These are phyloP conservation scores for Serendipita indica DNA, from an alignment of 768 basidiomycete genomes.

Conservation along the genomic window DNA sequence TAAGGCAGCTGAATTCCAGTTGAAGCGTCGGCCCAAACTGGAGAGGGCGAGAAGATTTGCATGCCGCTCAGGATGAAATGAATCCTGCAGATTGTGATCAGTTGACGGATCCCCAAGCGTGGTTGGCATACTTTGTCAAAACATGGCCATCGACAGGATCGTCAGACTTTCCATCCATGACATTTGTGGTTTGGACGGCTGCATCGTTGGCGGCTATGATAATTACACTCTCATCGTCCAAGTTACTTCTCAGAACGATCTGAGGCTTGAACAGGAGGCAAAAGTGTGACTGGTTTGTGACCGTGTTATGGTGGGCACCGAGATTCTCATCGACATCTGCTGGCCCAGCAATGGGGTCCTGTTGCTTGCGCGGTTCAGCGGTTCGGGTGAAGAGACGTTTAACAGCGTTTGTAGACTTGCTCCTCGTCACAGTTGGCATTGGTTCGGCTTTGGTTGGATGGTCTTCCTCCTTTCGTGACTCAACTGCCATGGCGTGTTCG, in stretches of 20 bases:
- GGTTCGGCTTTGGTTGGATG: not conserved
- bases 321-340: not conserved
- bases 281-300: constrained; percentile 45
- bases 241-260: constrained; percentile 57
- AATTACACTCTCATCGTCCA: constrained; percentile 40
- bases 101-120: not conserved
- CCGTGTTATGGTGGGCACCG: constrained; percentile 5
- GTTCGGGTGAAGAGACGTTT: not conserved
- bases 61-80: constrained; percentile 66
- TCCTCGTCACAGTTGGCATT: constrained; percentile 6
- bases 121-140: constrained; percentile 52
- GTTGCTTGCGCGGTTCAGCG: not conserved
- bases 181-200: constrained; percentile 59
- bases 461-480: constrained; percentile 10
- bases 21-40: constrained; percentile 9
- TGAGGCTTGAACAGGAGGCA: constrained; percentile 87
- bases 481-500: constrained; percentile 45
- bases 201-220: constrained; percentile 68
- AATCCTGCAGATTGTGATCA: constrained; percentile 33
- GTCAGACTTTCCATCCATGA: constrained; percentile 68
- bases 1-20: constrained; percentile 57
- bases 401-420: not conserved
- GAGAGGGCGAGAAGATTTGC: constrained; percentile 67
- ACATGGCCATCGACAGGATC: constrained; percentile 78
- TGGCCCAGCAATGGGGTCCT: not conserved